Conservation (phyloP, 345 rosid species). For the Euphorbia peplus region DNA sequence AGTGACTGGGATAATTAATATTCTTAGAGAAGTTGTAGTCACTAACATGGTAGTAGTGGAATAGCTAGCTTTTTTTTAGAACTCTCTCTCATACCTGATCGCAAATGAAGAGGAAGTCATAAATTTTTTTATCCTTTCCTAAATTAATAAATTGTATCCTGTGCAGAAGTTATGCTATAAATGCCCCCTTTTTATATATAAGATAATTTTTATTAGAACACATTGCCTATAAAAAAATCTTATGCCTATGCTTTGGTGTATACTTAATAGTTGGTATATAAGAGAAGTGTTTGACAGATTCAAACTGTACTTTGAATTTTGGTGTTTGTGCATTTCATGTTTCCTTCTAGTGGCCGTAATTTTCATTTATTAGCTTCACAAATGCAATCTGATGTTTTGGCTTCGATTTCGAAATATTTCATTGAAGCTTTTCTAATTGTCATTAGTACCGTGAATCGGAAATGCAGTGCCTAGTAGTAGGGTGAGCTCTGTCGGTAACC, state of each 20-base stretch:
- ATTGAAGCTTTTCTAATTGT: slow-evolving; percentile 2
- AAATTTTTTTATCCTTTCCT: background rate
- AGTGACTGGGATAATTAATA: background rate
- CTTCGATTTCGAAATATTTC: slow-evolving; percentile 9
- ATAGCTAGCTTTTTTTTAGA: background rate
- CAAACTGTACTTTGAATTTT: background rate
- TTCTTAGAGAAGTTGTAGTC: background rate
- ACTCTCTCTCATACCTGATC: no score
- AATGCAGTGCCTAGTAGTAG: slow-evolving; percentile 27
- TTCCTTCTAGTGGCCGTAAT: background rate
- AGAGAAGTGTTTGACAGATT: background rate
- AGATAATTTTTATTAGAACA: background rate
- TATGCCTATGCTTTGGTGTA: background rate
- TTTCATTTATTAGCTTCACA: background rate
- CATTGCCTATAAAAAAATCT: background rate
- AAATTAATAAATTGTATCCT: background rate
- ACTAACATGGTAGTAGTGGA: background rate
- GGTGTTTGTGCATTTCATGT: background rate
- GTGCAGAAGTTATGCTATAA: background rate
- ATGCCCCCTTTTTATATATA: background rate
- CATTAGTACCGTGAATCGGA: background rate
- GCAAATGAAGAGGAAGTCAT: background rate
- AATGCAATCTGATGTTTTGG: background rate
- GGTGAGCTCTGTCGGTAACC: slow-evolving; percentile 18
- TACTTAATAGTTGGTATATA: background rate